These are phyloP conservation scores for Aspergillus carbonarius DNA, from an alignment of 2,329 filamentous ascomycete genomes.

Conservation along the genomic window DNA sequence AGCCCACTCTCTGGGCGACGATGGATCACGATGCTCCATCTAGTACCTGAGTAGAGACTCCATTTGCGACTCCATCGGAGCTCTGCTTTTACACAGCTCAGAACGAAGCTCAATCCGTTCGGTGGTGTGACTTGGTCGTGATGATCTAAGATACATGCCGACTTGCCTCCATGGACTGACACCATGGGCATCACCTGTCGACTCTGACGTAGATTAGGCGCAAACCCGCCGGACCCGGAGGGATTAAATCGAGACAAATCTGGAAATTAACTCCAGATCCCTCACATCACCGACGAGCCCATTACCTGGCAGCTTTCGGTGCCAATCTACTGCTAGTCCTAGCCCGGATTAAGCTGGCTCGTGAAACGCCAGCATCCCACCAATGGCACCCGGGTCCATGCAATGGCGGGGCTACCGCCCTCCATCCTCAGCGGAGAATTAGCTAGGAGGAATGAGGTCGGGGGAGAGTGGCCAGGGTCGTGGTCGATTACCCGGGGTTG, in stretches of 20 bases:
- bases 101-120: neutral
- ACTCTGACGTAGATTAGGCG: slow-evolving; percentile 5
- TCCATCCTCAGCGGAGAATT: slow-evolving; percentile 12
- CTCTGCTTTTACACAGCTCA: neutral
- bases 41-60: neutral
- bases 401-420: neutral
- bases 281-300: slow-evolving; percentile 4
- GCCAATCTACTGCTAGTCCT: neutral
- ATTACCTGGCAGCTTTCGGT: neutral
- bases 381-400: neutral
- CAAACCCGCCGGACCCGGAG: neutral
- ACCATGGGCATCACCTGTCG: neutral
- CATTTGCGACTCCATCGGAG: neutral
- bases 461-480: slow-evolving; percentile 2
- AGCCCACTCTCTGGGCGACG: neutral
- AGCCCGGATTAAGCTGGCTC: neutral
- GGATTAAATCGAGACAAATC: neutral
- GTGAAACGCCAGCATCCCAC: slow-evolving; percentile 7
- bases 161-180: neutral
- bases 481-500: slow-evolving; percentile 9
- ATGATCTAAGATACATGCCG: neutral
- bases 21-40: neutral
- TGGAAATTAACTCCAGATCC: slow-evolving; percentile 9
- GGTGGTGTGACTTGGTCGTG: neutral
- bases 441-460: neutral